These are phyloP conservation scores for Falciphora oryzae DNA, from an alignment of 2,329 filamentous ascomycete species.

Conservation along the genomic window DNA sequence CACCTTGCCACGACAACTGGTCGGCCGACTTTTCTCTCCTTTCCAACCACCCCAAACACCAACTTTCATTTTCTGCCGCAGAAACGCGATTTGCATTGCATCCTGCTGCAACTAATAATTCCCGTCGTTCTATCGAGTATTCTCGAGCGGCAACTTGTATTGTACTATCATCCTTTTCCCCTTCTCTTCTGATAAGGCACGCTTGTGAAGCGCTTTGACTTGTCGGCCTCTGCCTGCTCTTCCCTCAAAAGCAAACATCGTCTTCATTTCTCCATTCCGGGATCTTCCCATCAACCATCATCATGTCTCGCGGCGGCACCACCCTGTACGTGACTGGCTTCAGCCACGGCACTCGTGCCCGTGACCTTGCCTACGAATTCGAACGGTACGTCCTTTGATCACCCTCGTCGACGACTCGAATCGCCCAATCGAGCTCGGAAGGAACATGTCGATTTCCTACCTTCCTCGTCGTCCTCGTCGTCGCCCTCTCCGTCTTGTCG, in stretches of 20 bases:
- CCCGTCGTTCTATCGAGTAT: neutral
- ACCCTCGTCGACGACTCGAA: constrained; percentile 43
- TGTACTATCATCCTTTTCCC: neutral
- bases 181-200: neutral
- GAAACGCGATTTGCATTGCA: neutral
- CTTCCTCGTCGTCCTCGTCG: constrained; percentile 16
- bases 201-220: neutral
- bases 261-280: constrained; percentile 9
- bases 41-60: neutral
- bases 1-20: neutral
- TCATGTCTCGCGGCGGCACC: constrained; percentile 87
- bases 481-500: constrained; percentile 9
- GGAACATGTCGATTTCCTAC: constrained; percentile 15
- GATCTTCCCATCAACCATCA: constrained; percentile 19
- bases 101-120: neutral
- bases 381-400: constrained; percentile 86
- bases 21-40: neutral
- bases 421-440: constrained; percentile 36
- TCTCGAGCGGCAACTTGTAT: neutral
- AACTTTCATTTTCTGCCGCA: neutral
- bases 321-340: constrained; percentile 99
- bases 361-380: constrained; percentile 99
- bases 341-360: constrained; percentile 95
- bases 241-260: neutral
- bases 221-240: neutral